Base-by-base conservation (phyloP, 2,329 filamentous ascomycete genomes). In the Aspergillus aculeatus region DNA sequence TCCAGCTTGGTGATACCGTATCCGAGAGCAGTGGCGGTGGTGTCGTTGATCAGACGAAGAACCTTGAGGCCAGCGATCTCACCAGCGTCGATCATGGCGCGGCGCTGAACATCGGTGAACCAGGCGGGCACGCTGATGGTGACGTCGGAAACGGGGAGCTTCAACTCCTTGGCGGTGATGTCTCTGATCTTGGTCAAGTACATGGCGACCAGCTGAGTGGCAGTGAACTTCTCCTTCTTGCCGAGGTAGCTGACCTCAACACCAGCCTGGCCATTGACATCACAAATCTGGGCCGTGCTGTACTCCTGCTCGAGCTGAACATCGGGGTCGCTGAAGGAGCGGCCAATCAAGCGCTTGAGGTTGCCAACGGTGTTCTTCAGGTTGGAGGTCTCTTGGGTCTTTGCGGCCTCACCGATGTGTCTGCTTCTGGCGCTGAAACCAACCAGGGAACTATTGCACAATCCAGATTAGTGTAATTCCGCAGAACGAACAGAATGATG, bases 321-420 rank as follows among this genome's bases (percentile, higher is more conserved):
- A 84, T 99, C 95, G 75, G 95, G 92, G 75, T 99, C 95, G 77
- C 84, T 89, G 80, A 94, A 85, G 64, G 85, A 83, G 75, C 95
- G 92, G 74, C 95, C 95, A 73, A 90, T 89, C 70, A 99, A 88
- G 73, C 95, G 91, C 83, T 96, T 96, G 72, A 99, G 86, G 68
- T 87, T 93, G 77, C 87, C 84, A 81, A 99, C 91, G 69, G 95
- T 99, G 86, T 99, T 99, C 84, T 98, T 99, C 74, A 98, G 87
- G 84, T 99, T 99, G 74, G 94, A 96, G 76, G 96, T 96, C 82
- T 99, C 95, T 82, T 97, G 94, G 68, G 94, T 98, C 87, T 98
- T 98, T 69, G 95, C 95, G 59, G 91, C 80, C 83, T 99, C 95
- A 68, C 95, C 95, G 67, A 99, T 86, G 77, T 96, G 96, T 82